phyloP scores from a whole-genome alignment of 345 rosid species.

The Hibiscus trionum region DNA sequence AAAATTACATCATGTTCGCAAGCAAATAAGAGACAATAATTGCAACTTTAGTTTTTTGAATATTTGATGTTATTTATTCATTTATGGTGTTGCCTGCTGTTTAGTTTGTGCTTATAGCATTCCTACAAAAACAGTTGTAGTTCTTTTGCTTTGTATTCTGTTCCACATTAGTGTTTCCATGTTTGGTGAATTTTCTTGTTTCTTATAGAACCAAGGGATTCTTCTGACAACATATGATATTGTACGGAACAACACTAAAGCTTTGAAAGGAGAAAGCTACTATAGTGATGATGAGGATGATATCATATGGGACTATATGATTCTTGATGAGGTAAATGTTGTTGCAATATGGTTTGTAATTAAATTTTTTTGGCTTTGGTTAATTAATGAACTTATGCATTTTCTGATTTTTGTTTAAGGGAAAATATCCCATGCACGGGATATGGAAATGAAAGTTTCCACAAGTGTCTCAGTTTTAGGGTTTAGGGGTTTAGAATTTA shows the following conservation, averaged over 20 bases:
- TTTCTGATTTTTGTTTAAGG: background rate
- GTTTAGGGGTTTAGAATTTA: too few species aligned
- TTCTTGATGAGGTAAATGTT: slow-evolving; percentile 80
- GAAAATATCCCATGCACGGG: too few species aligned
- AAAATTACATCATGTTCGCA: background rate
- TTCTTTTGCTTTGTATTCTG: slow-evolving; percentile 5
- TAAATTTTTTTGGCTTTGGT: background rate
- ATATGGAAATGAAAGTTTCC: too few species aligned
- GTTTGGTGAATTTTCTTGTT: slow-evolving; percentile 3
- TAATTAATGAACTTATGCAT: background rate
- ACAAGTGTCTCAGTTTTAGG: too few species aligned
- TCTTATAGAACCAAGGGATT: slow-evolving; percentile 72
- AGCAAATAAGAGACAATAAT: background rate
- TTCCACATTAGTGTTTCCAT: slow-evolving; percentile 3
- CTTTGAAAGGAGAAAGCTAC: slow-evolving; percentile 48
- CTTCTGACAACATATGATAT: slow-evolving; percentile 93
- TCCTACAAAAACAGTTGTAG: background rate
- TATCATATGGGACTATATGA: slow-evolving; percentile 84
- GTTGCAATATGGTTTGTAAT: background rate
- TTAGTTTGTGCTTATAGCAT: background rate
- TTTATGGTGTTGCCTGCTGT: background rate
- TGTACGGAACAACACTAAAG: slow-evolving; percentile 74
- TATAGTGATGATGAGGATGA: slow-evolving; percentile 49
- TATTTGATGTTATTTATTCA: background rate
- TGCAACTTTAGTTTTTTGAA: background rate